Evolutionary conservation across 1,284 basidiomycete genomes (phyloP).

Genomic region (Nidula niveotomentosa): DNA sequence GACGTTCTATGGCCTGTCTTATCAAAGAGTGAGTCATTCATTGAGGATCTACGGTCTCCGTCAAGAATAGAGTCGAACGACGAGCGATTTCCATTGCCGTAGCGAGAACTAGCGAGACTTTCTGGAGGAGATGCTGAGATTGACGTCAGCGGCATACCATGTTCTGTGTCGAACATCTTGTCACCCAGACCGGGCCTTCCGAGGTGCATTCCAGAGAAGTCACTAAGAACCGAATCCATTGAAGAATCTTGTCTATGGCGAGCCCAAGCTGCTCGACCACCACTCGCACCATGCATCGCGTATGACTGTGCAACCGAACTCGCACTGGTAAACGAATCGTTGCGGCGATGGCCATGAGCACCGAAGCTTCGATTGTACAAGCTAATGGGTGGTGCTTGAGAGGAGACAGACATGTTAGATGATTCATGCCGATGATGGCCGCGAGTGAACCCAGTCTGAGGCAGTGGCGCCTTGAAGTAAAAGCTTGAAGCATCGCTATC

Average conservation of each 20-base stretch:
- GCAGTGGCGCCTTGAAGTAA: slow-evolving; percentile 53
- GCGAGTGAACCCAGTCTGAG: slow-evolving; percentile 31
- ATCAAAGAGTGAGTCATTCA: slow-evolving; percentile 68
- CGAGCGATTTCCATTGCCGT: slow-evolving; percentile 22
- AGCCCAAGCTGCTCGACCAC: slow-evolving; percentile 61
- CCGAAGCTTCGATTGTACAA: slow-evolving; percentile 66
- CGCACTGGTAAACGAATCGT: slow-evolving; percentile 51
- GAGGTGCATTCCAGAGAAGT: slow-evolving; percentile 55
- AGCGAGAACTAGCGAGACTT: slow-evolving; percentile 17
- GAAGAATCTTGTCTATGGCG: slow-evolving; percentile 61
- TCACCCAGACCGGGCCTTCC: slow-evolving; percentile 80
- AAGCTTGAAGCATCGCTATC: slow-evolving; percentile 77
- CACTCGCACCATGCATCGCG: slow-evolving; percentile 47
- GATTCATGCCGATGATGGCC: slow-evolving; percentile 38
- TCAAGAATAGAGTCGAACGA: slow-evolving; percentile 69
- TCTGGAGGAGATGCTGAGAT: slow-evolving; percentile 67
- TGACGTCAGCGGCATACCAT: slow-evolving; percentile 56
- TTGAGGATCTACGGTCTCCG: slow-evolving; percentile 34
- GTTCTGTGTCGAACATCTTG: slow-evolving; percentile 82
- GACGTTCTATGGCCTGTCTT: slow-evolving; percentile 53
- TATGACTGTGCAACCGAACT: slow-evolving; percentile 56
- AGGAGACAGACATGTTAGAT: slow-evolving; percentile 37
- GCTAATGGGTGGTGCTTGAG: slow-evolving; percentile 65
- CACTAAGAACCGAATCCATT: slow-evolving; percentile 65
- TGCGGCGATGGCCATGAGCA: slow-evolving; percentile 33